These are phyloP conservation scores for Prunus dulcis DNA, from an alignment of 306 rosid genomes.

Conservation along the genomic window DNA sequence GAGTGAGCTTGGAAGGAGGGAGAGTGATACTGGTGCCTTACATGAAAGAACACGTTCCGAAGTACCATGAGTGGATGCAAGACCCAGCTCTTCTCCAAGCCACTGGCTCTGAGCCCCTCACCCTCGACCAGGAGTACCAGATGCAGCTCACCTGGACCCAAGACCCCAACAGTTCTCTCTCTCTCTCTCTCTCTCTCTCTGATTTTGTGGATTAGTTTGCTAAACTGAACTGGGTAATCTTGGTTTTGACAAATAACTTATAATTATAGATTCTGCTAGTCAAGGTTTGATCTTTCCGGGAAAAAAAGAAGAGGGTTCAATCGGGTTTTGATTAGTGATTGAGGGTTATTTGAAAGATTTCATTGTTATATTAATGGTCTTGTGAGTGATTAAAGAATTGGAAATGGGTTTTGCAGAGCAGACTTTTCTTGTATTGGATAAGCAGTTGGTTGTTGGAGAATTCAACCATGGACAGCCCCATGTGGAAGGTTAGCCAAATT, in stretches of 20 bases:
- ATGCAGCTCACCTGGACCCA: conserved; percentile 91
- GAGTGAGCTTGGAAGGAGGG: conserved; percentile 63
- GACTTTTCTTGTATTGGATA: conserved; percentile 79
- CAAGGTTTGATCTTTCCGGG: conserved; percentile 3
- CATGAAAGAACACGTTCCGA: conserved; percentile 76
- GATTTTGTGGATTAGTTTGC: background rate
- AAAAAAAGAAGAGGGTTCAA: background rate
- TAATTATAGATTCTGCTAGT: background rate
- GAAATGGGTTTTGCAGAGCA: conserved; percentile 51
- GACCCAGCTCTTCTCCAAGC: conserved; percentile 79
- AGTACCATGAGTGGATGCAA: conserved; percentile 85
- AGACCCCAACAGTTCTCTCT: conserved; percentile 63
- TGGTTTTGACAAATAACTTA: background rate
- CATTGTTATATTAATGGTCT: background rate
- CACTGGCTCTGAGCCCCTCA: conserved; percentile 84
- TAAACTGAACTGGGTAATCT: conserved; percentile 6
- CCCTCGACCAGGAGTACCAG: conserved; percentile 70
- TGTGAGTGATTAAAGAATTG: conserved; percentile 6
- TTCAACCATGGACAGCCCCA: conserved; percentile 70
- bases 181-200: conserved; percentile 22
- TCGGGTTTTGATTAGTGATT: background rate
- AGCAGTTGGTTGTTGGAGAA: conserved; percentile 53
- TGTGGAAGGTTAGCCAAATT: conserved; percentile 54
- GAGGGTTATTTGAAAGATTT: background rate
- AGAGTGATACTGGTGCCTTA: conserved; percentile 75